Evolutionary conservation across 768 basidiomycete genomes (phyloP), one percentile per base, ranked within the genome.

Genomic region (Tephrocybe sp.): DNA sequence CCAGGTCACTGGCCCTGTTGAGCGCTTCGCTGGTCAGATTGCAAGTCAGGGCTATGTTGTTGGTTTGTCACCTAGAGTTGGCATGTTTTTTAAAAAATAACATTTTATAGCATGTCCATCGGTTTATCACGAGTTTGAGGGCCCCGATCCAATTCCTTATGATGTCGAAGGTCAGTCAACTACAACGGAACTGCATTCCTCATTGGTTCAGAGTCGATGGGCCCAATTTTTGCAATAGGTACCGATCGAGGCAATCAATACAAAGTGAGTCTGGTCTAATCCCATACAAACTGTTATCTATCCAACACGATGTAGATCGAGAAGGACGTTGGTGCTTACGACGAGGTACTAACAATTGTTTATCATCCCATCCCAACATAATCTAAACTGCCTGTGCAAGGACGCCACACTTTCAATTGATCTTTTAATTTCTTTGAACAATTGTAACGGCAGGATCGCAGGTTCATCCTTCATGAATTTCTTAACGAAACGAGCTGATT

Each of bases 1-100:
- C 64, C 90, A 91, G 65, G 92, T 94, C 1, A 94, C 91, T n/a
- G 92, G 92, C 0, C 94, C 94, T 29, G 94, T 95, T n/a, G 93
- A 94, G 64, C 82, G 94, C 42, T 92, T 90, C 61, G 88, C 88
- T 0, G 84, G 87, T 12, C 87, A 89, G 69, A 91, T 94, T 57
- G 91, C 91, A 8, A 90, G 86, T 53, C 86, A 91, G 24, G 91
- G 91, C 55, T 91, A 80, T 56, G 79, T 92, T 40, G 88, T 90
- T 10, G 90, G 90, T 88, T 46, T 23, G 84, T 64, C 13, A 41
- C 42, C 19, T n/a, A 42, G 7, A 4, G 4, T 41, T 33, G 15
- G 24, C 22, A 43, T 5, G 19, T 23, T 27, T 30, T 22, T n/a
- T 16, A 25, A 44, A 8, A 30, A 4, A 18, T 43, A 29, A 42